Evolutionary conservation across 2,329 filamentous ascomycete species (phyloP).

Genomic region (Scortechinia acanthostroma): DNA sequence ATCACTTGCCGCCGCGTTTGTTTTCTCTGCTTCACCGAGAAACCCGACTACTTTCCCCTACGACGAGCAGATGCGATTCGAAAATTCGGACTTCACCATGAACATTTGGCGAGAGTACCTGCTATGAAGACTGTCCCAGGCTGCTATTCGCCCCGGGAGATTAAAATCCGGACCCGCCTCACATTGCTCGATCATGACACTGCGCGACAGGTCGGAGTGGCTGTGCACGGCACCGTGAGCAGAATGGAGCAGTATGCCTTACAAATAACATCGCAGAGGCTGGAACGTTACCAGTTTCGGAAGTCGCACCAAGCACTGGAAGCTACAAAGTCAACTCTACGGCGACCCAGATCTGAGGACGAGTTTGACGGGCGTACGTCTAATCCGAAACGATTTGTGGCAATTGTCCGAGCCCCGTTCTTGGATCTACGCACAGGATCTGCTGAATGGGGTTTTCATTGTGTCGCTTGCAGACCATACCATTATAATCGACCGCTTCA

Average conservation of each 20-base stretch:
- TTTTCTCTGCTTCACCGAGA: neutral
- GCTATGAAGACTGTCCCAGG: neutral
- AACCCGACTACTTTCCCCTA: neutral
- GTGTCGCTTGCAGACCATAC: constrained; percentile 8
- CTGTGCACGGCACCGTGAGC: neutral
- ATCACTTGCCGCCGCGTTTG: neutral
- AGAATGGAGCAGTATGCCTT: neutral
- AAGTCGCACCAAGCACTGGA: no score
- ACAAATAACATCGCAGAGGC: no score
- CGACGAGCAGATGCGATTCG: neutral
- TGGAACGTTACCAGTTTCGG: no score
- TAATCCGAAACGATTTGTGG: no score
- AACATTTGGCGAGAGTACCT: neutral
- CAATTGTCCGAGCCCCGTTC: constrained; percentile 8
- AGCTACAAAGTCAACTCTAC: no score
- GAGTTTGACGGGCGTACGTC: no score
- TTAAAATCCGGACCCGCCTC: neutral
- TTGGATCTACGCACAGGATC: constrained; percentile 2
- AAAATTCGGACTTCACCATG: neutral
- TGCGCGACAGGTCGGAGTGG: neutral
- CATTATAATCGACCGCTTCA: no score
- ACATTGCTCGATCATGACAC: neutral
- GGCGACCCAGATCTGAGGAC: no score
- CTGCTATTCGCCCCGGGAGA: neutral
- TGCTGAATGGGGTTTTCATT: constrained; percentile 10